Conservation (phyloP, 192 early-diverging fungal species). For the Ramicandelaber brevisporus region DNA sequence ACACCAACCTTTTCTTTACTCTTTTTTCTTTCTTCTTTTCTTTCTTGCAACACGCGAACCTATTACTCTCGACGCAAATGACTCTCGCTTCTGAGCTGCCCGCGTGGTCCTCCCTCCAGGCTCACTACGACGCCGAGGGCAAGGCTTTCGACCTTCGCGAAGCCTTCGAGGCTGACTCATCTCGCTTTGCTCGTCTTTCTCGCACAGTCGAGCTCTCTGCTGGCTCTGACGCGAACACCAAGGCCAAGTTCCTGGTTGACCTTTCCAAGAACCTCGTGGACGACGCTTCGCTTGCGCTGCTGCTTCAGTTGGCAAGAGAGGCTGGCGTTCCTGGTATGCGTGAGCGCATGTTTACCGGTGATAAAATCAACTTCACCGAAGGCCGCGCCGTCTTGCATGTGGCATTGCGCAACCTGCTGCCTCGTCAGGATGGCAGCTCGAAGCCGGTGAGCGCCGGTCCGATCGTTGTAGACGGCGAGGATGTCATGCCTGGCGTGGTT, state of each 20-base stretch:
- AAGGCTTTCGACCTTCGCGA: slow-evolving; percentile 50
- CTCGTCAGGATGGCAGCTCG: slow-evolving; percentile 64
- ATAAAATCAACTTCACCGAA: slow-evolving; percentile 92
- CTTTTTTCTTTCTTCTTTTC: too few relatives aligned
- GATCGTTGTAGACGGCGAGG: slow-evolving; percentile 63
- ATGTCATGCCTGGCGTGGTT: slow-evolving; percentile 91
- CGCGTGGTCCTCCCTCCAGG: slow-evolving; percentile 75
- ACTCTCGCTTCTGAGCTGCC: slow-evolving; percentile 44
- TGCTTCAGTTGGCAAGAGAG: slow-evolving; percentile 62
- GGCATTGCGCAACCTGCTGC: slow-evolving; percentile 73
- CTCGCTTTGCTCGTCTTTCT: slow-evolving; percentile 59
- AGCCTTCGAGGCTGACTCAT: slow-evolving; percentile 46
- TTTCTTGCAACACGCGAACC: too few relatives aligned
- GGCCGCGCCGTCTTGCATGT: slow-evolving; percentile 88
- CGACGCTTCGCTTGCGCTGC: slow-evolving; percentile 48
- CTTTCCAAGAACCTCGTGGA: slow-evolving; percentile 90
- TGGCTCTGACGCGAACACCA: slow-evolving; percentile 21
- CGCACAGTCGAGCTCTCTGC: slow-evolving; percentile 30
- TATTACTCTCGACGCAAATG: slow-evolving; percentile 13
- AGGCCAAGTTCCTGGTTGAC: slow-evolving; percentile 52
- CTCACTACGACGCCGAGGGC: slow-evolving; percentile 54
- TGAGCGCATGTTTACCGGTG: slow-evolving; percentile 82
- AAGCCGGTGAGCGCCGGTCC: slow-evolving; percentile 55
- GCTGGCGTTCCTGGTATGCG: slow-evolving; percentile 70
- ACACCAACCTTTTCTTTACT: too few relatives aligned